These are phyloP conservation scores for Verticillium tricorpus DNA, from an alignment of 2,329 filamentous ascomycete genomes.

Conservation along the genomic window DNA sequence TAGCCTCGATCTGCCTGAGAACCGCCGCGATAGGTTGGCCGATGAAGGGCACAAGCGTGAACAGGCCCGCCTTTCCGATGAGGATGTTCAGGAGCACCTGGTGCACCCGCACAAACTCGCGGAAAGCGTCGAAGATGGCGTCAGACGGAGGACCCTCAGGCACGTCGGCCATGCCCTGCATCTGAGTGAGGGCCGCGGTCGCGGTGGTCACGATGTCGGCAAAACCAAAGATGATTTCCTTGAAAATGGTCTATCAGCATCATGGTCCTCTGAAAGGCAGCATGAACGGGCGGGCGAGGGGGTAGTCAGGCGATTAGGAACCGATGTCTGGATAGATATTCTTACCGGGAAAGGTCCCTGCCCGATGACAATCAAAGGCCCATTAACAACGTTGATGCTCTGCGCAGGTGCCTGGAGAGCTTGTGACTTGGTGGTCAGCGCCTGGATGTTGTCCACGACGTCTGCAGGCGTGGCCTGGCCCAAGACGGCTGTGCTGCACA, in stretches of 20 bases:
- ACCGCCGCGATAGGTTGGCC: constrained; percentile 20
- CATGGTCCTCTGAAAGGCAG: background rate
- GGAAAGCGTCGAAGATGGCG: constrained; percentile 21
- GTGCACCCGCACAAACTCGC: constrained; percentile 23
- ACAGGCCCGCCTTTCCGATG: constrained; percentile 27
- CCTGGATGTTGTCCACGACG: constrained; percentile 17
- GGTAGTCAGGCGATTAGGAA: background rate
- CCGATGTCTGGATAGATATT: background rate
- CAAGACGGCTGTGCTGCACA: constrained; percentile 12
- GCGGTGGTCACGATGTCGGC: constrained; percentile 20
- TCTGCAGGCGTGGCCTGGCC: constrained; percentile 12
- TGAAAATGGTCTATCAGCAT: no score
- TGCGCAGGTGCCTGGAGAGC: constrained; percentile 20
- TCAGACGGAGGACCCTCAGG: constrained; percentile 9
- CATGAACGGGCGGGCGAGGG: background rate
- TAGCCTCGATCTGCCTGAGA: constrained; percentile 18
- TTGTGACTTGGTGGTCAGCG: constrained; percentile 19
- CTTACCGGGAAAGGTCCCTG: constrained; percentile 25
- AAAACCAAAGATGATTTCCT: constrained; percentile 25
- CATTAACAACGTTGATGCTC: constrained; percentile 20
- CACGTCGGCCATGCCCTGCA: constrained; percentile 13
- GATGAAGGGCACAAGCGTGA: constrained; percentile 20
- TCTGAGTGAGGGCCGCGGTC: constrained; percentile 10
- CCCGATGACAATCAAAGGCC: constrained; percentile 18
- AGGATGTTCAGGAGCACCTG: constrained; percentile 27